A percentile compares a stretch with the other conserved stretches of the same genome.
Evolutionary conservation across 495 filamentous ascomycete genomes (phyloP).

Genomic region (Daldinia vernicosa): DNA sequence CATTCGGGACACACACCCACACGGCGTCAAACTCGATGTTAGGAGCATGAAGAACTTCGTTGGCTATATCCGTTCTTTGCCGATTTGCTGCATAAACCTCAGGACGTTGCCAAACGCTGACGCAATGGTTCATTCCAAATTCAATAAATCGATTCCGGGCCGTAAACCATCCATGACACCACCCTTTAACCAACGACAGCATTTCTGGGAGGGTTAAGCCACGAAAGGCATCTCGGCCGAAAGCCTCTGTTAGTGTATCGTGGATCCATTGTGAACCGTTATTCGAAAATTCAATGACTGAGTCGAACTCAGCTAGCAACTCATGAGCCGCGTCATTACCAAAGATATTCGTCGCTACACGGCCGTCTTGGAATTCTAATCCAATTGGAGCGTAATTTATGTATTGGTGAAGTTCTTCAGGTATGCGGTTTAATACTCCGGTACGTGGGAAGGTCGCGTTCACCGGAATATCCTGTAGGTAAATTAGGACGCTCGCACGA

Average conservation of each 20-base stretch:
- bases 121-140: too few relatives aligned
- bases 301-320: background rate
- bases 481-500: background rate
- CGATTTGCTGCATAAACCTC: too few relatives aligned
- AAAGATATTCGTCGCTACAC: background rate
- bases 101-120: too few relatives aligned
- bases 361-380: background rate
- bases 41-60: background rate
- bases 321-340: background rate
- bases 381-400: background rate
- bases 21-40: background rate
- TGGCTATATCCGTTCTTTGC: too few relatives aligned
- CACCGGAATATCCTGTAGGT: background rate
- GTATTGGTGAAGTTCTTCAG: background rate
- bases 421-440: background rate
- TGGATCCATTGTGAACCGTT: too few relatives aligned
- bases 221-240: too few relatives aligned
- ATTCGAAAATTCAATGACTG: background rate
- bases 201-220: too few relatives aligned
- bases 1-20: background rate
- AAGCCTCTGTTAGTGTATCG: too few relatives aligned
- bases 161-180: too few relatives aligned
- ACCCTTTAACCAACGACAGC: too few relatives aligned
- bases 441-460: background rate
- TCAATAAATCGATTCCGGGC: too few relatives aligned